A percentile compares a stretch with the other conserved stretches of the same genome.
Evolutionary conservation across 2,329 filamentous ascomycete genomes (phyloP).

Genomic region (Cladosporium colombiae): DNA sequence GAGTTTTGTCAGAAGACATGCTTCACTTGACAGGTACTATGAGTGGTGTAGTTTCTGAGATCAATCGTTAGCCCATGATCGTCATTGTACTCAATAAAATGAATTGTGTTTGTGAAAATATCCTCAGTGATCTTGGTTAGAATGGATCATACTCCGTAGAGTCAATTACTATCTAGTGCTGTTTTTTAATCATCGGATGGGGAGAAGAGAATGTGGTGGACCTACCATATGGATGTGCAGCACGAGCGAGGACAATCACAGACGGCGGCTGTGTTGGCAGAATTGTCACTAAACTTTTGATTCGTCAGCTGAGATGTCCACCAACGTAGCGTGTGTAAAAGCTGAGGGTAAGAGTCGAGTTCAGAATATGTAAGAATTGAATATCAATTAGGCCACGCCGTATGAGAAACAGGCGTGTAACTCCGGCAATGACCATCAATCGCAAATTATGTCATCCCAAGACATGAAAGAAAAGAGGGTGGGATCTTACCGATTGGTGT

Average conservation of each 20-base stretch:
- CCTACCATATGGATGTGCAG: conserved; percentile 3
- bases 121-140: conserved; percentile 45
- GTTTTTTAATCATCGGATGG: conserved; percentile 26
- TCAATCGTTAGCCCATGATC: conserved; percentile 2
- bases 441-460: conserved; percentile 97
- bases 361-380: conserved; percentile 99
- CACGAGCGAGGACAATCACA: not conserved
- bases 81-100: too few species aligned
- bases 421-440: conserved; percentile 85
- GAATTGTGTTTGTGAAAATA: conserved; percentile 1
- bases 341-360: not conserved
- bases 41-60: not conserved
- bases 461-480: not conserved
- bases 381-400: conserved; percentile 77
- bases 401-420: conserved; percentile 88
- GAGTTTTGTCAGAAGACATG: conserved; percentile 27
- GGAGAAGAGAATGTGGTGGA: conserved; percentile 9
- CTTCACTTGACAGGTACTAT: conserved; percentile 3
- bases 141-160: conserved; percentile 37
- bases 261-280: not conserved
- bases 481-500: conserved; percentile 1
- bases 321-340: not conserved
- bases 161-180: conserved; percentile 38
- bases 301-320: conserved; percentile 13
- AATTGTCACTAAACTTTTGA: not conserved